Evolutionary conservation across 2,329 filamentous ascomycete genomes (phyloP).

Genomic region (Sordariomycetes sp.): DNA sequence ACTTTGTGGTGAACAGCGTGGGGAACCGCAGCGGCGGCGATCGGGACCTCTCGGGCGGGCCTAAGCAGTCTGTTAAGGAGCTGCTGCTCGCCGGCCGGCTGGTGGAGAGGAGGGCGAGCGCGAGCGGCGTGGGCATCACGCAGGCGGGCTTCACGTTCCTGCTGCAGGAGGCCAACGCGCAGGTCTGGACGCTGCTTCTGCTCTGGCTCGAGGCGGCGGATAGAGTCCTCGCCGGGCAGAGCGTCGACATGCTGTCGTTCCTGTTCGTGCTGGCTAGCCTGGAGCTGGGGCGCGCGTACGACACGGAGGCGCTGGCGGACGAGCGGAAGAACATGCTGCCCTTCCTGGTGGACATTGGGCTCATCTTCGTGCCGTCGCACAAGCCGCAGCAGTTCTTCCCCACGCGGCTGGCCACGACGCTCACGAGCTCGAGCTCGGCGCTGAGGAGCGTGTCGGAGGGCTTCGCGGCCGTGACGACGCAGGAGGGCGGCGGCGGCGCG

Average conservation of each 20-base stretch:
- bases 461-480: constrained; percentile 54
- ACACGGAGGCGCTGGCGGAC: constrained; percentile 70
- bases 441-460: constrained; percentile 61
- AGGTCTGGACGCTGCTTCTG: constrained; percentile 91
- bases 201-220: constrained; percentile 85
- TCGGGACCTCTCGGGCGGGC: constrained; percentile 36
- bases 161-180: constrained; percentile 87
- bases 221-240: constrained; percentile 49
- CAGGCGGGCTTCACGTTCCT: constrained; percentile 91
- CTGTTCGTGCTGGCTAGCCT: constrained; percentile 91
- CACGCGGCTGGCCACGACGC: constrained; percentile 84
- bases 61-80: constrained; percentile 72
- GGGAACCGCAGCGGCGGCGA: constrained; percentile 35
- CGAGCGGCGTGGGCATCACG: constrained; percentile 65
- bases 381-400: constrained; percentile 66
- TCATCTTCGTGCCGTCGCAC: constrained; percentile 62
- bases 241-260: constrained; percentile 90
- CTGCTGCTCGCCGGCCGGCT: constrained; percentile 72
- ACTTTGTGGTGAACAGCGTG: constrained; percentile 82
- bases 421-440: constrained; percentile 70
- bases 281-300: constrained; percentile 85
- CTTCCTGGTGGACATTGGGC: constrained; percentile 82
- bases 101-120: constrained; percentile 46
- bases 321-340: constrained; percentile 83
- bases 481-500: constrained; percentile 37